Base-by-base conservation (phyloP, 1,284 basidiomycete species). In the Malassezia obtusa region DNA sequence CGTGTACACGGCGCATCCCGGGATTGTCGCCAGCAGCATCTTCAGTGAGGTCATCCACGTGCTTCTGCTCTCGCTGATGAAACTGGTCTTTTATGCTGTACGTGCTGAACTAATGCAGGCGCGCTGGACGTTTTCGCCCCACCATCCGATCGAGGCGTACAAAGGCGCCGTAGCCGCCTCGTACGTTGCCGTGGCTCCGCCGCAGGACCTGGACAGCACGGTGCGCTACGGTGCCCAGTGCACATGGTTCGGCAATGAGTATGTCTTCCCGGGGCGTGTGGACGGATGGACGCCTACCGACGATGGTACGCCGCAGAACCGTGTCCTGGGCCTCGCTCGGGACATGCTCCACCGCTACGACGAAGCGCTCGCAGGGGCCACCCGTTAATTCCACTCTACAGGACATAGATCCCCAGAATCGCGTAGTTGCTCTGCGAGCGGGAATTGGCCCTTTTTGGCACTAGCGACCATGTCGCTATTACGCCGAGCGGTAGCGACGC, bases 1-100 rank as follows among this genome's bases (percentile, higher is more conserved):
- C 35, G 64, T 62, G 38, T 67, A 63, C 50, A 58, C 68, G 22
- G 58, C 65, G 6, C 73, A 75, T 46, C 73, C 73, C 1, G 73
- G 73, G 25, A 68, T 75, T 11, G 72, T 74, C 8, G 72, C 72
- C 8, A 72, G 63, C 17, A 68, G 64, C 39, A 75, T 75, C 58
- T 69, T 74, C 48, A 61, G 64, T 26, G 68, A 64, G 17, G 67
- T 67, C 22, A 64, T 73, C 17, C 63, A 63, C 15, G 50, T 54
- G 12, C 58, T 64, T 43, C 50, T 70, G 40, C 57, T 61, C 21
- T 35, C 57, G 14, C 55, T 62, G 30, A 71, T 72, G 56, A 59
- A 63, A 26, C 41, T 60, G 10, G 63, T 58, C 31, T 73, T 73
- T 50, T 72, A 72, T 43, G 19, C 72, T 19, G 67, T 54, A 47